phyloP scores from a whole-genome alignment of 2,329 filamentous ascomycete species.

The Botryotinia narcissicola region DNA sequence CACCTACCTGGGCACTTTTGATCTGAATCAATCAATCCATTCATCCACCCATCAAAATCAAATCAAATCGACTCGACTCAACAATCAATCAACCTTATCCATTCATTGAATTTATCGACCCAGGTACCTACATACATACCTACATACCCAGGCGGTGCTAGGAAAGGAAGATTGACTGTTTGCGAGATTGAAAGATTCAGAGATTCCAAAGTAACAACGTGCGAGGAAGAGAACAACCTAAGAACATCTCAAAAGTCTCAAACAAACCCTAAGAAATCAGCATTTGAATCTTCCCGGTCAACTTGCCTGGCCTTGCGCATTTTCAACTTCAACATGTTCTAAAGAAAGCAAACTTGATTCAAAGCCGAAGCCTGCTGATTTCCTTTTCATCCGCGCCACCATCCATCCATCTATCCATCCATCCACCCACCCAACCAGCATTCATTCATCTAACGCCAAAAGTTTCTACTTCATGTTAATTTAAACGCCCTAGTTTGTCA shows the following conservation, averaged over 20 bases:
- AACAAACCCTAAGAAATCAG: neutral
- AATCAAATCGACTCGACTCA: neutral
- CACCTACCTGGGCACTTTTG: neutral
- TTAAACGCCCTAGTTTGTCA: neutral
- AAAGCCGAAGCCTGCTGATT: constrained; percentile 1
- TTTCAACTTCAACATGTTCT: constrained; percentile 1
- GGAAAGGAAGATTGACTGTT: neutral
- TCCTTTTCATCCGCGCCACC: neutral
- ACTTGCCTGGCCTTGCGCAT: neutral
- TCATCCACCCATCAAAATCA: neutral
- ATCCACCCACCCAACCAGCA: neutral
- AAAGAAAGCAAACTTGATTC: constrained; percentile 1
- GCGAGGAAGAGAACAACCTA: neutral
- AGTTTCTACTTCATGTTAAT: neutral
- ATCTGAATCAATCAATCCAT: neutral
- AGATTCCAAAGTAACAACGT: neutral
- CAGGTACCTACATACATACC: neutral
- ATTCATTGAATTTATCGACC: neutral
- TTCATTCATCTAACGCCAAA: neutral
- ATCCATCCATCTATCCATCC: neutral
- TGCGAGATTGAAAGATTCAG: neutral
- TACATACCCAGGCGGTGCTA: neutral
- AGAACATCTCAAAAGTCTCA: neutral
- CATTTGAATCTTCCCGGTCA: neutral
- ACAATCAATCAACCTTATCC: neutral